Percentiles rank a stretch among this genome's conserved stretches.
These are phyloP conservation scores for Seiridium cupressi DNA, from an alignment of 2,329 filamentous ascomycete genomes.

Conservation along the genomic window DNA sequence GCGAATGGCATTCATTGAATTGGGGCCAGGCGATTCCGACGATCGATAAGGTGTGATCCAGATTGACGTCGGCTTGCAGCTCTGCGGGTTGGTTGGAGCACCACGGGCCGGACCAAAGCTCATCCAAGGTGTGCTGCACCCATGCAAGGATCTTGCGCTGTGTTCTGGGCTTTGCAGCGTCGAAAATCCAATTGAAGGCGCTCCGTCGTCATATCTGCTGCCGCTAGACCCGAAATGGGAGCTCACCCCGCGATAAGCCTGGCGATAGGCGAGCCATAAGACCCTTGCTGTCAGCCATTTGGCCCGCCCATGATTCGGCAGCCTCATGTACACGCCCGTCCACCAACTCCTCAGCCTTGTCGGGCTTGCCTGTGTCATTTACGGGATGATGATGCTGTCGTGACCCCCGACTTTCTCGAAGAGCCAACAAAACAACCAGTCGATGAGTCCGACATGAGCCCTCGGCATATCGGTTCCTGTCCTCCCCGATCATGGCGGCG, in stretches of 20 bases:
- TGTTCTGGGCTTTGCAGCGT: neutral
- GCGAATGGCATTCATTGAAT: neutral
- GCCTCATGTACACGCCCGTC: neutral
- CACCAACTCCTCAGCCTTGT: neutral
- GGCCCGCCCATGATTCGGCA: neutral
- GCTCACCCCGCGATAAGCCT: neutral
- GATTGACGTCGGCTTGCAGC: conserved; percentile 8
- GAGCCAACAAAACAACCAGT: neutral
- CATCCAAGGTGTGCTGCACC: neutral
- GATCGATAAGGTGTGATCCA: neutral
- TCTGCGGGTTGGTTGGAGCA: neutral
- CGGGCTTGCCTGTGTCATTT: neutral
- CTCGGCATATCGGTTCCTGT: neutral
- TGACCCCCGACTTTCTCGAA: neutral
- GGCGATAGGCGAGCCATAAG: neutral
- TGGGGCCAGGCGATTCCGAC: neutral
- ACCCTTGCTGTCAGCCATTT: neutral
- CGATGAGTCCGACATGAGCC: neutral
- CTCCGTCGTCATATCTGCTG: conserved; percentile 4
- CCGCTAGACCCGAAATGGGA: conserved; percentile 5
- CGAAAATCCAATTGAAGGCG: neutral
- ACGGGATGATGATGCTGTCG: neutral
- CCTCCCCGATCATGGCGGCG: conserved; percentile 66
- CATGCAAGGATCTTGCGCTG: neutral
- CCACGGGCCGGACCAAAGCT: neutral